Evolutionary conservation across 1,139 yeast species (phyloP).

Genomic region (Sporopachydermia cereana): DNA sequence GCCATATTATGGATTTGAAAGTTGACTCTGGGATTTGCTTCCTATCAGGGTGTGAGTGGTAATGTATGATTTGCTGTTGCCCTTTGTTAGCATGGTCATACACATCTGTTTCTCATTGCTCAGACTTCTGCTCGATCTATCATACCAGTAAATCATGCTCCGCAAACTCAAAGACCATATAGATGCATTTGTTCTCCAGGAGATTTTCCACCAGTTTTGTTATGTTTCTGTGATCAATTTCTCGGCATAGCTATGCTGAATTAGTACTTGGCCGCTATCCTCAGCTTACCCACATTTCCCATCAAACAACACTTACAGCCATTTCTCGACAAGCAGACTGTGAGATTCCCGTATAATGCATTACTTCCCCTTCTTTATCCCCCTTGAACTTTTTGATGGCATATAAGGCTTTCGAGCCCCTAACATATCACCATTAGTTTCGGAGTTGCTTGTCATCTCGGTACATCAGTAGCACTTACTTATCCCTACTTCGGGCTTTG

Average conservation of each 20-base stretch:
- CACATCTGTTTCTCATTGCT: background rate
- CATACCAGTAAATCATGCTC: constrained; percentile 69
- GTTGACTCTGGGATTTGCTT: constrained; percentile 68
- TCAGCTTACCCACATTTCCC: too few species aligned
- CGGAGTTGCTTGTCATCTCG: too few species aligned
- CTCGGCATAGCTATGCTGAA: constrained; percentile 52
- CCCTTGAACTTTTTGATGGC: constrained; percentile 97
- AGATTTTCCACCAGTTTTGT: constrained; percentile 74
- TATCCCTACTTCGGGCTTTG: constrained; percentile 54
- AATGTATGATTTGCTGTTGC: constrained; percentile 67
- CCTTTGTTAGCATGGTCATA: background rate
- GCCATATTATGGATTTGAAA: constrained; percentile 81
- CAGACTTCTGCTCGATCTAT: constrained; percentile 1
- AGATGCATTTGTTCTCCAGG: constrained; percentile 82
- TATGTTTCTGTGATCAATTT: constrained; percentile 67
- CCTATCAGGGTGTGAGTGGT: constrained; percentile 81
- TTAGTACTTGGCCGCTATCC: background rate
- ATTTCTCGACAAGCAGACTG: constrained; percentile 95
- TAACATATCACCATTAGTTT: background rate
- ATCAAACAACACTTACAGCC: constrained; percentile 31
- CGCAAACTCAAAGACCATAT: constrained; percentile 91
- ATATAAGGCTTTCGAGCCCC: constrained; percentile 22
- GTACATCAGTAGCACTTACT: constrained; percentile 14
- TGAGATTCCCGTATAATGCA: constrained; percentile 89
- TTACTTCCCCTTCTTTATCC: constrained; percentile 82